Base-by-base conservation (phyloP, 108 stramenopile genomes). In the Seminavis robusta region DNA sequence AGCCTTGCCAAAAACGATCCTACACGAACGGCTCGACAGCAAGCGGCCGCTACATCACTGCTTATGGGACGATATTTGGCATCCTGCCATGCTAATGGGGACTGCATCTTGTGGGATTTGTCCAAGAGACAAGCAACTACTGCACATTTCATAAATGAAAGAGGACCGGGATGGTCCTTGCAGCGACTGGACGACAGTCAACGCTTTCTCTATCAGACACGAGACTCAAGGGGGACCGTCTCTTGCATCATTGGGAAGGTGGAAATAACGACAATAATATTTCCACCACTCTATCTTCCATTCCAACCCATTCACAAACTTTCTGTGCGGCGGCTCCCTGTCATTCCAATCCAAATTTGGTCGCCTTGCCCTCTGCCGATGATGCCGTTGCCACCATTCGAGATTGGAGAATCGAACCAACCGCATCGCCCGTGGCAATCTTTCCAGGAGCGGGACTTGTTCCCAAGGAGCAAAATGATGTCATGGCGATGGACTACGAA, bases 291-390 rank as follows among this genome's bases (percentile, higher is more conserved):
- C n/a, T n/a, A n/a, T n/a, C n/a, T n/a, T n/a, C n/a, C n/a, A n/a
- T 26, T 31, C 27, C 71, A 47, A 78, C 81, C 1, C 33, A 66
- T 19, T 84, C 82, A 13, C 58, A 56, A 47, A 76, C 83, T 29
- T 92, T 92, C 73, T 92, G 91, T 69, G 64, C 71, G 16, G 79
- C 81, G 20, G 65, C 79, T 19, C 80, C 84, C 47, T 84, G 90
- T 53, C 34, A 20, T 3, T 56, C 62, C 4, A 27, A 68, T 56
- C 19, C 31, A 8, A 50, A 81, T 65, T 54, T 88, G 40, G 38
- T 92, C 19, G 86, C 80, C 7, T 46, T 86, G 20, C 87, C 90
- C 8, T 67, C 68, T 2, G 39, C 57, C 32, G 52, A 77, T 10
- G 75, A 84, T 17, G 61, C 71, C 23, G 54, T 61, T 31, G 84